Conservation (phyloP, 1,284 basidiomycete species). For the Malassezia obtusa region DNA sequence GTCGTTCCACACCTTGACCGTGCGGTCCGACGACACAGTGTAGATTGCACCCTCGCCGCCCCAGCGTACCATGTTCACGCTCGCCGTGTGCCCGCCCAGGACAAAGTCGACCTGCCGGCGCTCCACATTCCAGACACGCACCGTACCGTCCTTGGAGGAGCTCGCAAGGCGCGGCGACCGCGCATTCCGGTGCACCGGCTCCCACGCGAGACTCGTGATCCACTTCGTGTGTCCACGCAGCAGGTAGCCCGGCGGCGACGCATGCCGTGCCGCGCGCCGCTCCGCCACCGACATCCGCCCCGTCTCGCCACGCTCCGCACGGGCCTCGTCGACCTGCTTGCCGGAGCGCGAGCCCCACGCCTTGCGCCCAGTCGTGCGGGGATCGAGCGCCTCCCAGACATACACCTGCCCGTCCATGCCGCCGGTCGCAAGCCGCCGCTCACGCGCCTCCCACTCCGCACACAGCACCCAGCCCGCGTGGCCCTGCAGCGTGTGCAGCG, state of each 20-base stretch:
- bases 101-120: conserved; percentile 69
- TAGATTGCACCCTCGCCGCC: conserved; percentile 60
- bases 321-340: conserved; percentile 33
- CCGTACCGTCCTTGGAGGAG: conserved; percentile 89
- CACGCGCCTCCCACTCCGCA: conserved; percentile 90
- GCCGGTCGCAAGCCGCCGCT: conserved; percentile 75
- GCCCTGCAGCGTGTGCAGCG: conserved; percentile 74
- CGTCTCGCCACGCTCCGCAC: conserved; percentile 16
- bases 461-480: conserved; percentile 94
- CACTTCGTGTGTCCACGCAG: conserved; percentile 84
- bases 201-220: conserved; percentile 93
- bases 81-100: conserved; percentile 83
- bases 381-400: conserved; percentile 40
- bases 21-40: conserved; percentile 86
- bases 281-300: conserved; percentile 32
- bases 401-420: conserved; percentile 45
- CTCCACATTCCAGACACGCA: conserved; percentile 77
- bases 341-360: conserved; percentile 31
- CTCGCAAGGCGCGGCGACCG: conserved; percentile 64
- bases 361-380: conserved; percentile 24
- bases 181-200: conserved; percentile 65
- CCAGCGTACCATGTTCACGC: conserved; percentile 92
- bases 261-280: conserved; percentile 33
- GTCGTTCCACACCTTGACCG: conserved; percentile 86
- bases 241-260: conserved; percentile 31